A percentile compares a stretch with the other conserved stretches of the same genome.
Evolutionary conservation across 345 rosid species (phyloP).

Genomic region (Lepidium didymum): DNA sequence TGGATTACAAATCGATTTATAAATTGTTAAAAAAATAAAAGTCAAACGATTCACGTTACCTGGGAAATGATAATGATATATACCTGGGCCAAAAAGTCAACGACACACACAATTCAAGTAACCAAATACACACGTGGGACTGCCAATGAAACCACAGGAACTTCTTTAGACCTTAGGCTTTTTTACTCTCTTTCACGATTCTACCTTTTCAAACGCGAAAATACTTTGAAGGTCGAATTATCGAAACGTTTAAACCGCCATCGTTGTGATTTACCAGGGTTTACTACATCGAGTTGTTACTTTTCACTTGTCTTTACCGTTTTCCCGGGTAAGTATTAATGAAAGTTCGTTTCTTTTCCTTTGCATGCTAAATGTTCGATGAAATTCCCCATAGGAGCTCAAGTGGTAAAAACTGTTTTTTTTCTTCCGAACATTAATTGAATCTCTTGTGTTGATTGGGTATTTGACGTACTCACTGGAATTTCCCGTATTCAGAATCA

Average conservation of each 20-base stretch:
- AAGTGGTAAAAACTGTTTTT: neutral
- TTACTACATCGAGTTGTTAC: neutral
- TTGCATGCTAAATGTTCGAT: conserved; percentile 26
- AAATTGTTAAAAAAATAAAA: too few relatives aligned
- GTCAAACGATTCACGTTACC: too few relatives aligned
- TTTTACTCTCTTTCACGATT: neutral
- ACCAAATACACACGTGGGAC: neutral
- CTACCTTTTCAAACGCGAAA: neutral
- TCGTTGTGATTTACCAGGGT: neutral
- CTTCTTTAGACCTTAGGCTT: neutral
- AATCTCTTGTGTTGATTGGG: neutral
- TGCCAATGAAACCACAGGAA: neutral
- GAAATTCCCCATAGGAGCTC: conserved; percentile 12
- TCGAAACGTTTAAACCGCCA: neutral
- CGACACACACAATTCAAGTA: neutral
- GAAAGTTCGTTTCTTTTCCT: neutral
- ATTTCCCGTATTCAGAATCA: conserved; percentile 11
- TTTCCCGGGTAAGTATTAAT: neutral
- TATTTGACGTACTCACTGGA: neutral
- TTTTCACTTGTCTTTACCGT: neutral
- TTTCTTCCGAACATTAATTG: neutral
- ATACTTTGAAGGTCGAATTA: neutral
- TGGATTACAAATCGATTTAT: too few relatives aligned
- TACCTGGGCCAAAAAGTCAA: neutral
- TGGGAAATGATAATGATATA: neutral